phyloP scores from a whole-genome alignment of 225 moss, liverwort and hornwort genomes.

The Pseudoscleropodium purum region DNA sequence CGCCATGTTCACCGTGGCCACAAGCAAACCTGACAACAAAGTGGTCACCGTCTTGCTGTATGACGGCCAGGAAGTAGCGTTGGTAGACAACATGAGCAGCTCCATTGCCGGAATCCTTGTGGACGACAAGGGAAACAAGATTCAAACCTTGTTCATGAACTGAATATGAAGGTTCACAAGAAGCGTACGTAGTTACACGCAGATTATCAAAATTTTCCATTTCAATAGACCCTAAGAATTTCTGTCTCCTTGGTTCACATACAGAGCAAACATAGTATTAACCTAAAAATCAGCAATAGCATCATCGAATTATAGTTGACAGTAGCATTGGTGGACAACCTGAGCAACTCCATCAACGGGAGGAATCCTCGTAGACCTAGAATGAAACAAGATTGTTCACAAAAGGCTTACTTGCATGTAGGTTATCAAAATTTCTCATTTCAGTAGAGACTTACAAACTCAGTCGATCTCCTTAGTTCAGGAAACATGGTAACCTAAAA shows the following conservation, averaged over 20 bases:
- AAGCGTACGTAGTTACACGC: too few species aligned
- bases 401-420: background rate
- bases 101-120: background rate
- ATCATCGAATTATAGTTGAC: background rate
- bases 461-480: background rate
- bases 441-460: background rate
- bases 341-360: background rate
- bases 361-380: background rate
- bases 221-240: background rate
- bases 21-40: background rate
- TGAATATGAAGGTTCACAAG: background rate
- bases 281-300: background rate
- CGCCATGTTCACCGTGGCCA: conserved; percentile 13
- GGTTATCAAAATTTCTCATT: background rate
- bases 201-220: background rate
- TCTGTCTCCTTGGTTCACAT: background rate
- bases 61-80: background rate
- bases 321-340: background rate
- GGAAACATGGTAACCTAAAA: background rate
- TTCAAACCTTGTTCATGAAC: conserved; percentile 13
- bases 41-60: background rate
- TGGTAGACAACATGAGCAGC: background rate
- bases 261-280: background rate
- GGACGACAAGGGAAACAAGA: background rate
- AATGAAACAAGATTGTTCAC: background rate